Conservation (phyloP, 2,329 filamentous ascomycete genomes). For the Ambrosiella beaveri region DNA sequence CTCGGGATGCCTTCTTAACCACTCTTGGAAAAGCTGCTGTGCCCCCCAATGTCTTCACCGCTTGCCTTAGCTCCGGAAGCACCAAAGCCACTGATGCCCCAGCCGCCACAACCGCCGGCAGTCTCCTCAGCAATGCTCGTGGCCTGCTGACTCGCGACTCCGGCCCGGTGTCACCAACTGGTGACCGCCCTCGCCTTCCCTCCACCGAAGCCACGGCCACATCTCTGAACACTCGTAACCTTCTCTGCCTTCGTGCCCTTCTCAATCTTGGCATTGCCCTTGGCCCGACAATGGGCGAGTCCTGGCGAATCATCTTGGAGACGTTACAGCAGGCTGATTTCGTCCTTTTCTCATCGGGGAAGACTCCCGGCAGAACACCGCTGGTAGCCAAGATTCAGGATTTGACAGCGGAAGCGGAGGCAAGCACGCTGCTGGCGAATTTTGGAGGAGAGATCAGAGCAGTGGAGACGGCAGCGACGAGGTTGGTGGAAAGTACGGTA, state of each 20-base stretch:
- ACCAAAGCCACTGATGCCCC: conserved; percentile 21
- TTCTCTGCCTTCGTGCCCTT: conserved; percentile 76
- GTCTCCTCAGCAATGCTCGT: conserved; percentile 54
- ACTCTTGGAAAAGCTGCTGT: conserved; percentile 87
- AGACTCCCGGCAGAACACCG: conserved; percentile 34
- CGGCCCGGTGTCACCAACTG: conserved; percentile 37
- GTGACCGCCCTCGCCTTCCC: conserved; percentile 41
- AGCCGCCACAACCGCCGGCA: conserved; percentile 22
- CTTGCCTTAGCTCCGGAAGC: conserved; percentile 35
- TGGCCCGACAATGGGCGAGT: conserved; percentile 65
- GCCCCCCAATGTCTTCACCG: conserved; percentile 57
- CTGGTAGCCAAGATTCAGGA: conserved; percentile 28
- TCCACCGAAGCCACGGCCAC: conserved; percentile 37
- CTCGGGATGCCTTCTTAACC: conserved; percentile 85
- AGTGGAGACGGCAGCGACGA: conserved; percentile 70
- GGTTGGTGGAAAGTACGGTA: conserved; percentile 78
- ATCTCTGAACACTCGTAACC: conserved; percentile 68
- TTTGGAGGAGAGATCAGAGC: conserved; percentile 69
- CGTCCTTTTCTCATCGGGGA: conserved; percentile 52
- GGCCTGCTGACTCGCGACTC: conserved; percentile 59
- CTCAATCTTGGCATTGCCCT: conserved; percentile 92
- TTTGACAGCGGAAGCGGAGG: conserved; percentile 32
- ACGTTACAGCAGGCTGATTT: conserved; percentile 87
- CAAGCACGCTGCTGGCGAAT: conserved; percentile 38
- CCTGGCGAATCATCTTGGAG: conserved; percentile 84